phyloP scores from a whole-genome alignment of 164 flowering plant species.

The Euptelea pleiosperma region DNA sequence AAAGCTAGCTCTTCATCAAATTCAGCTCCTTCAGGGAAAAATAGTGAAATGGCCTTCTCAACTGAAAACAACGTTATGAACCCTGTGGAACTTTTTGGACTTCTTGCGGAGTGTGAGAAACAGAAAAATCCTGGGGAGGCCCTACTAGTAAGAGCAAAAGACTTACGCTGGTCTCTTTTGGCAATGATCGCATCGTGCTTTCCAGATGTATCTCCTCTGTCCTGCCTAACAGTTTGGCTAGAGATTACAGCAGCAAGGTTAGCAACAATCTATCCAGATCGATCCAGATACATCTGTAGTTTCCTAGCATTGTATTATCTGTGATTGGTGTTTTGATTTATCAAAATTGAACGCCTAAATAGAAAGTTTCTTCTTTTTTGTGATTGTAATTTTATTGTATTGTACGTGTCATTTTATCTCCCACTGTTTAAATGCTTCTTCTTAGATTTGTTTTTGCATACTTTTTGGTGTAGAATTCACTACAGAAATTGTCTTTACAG shows the following conservation, averaged over 20 bases:
- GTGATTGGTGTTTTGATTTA: not conserved
- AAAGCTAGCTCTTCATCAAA: conserved; percentile 39
- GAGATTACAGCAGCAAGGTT: conserved; percentile 99
- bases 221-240: conserved; percentile 93
- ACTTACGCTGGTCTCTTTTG: conserved; percentile 87
- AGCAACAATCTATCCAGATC: not conserved
- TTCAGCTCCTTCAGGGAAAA: conserved; percentile 31
- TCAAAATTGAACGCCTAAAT: not conserved
- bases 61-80: conserved; percentile 30
- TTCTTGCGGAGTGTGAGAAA: conserved; percentile 89
- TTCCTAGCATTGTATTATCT: not conserved
- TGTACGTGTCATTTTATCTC: not conserved
- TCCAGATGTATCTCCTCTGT: conserved; percentile 77
- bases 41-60: conserved; percentile 30
- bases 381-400: not conserved
- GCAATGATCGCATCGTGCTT: conserved; percentile 95
- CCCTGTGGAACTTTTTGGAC: conserved; percentile 81
- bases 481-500: conserved; percentile 33
- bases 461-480: conserved; percentile 17
- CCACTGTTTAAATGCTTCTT: not conserved
- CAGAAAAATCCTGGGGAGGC: conserved; percentile 77
- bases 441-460: not conserved
- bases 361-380: not conserved
- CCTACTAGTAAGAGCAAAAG: conserved; percentile 76
- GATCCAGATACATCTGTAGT: not conserved